These are phyloP conservation scores for Cymbopogon flexuosus DNA, from an alignment of 202 grass and related monocot species.

Conservation along the genomic window DNA sequence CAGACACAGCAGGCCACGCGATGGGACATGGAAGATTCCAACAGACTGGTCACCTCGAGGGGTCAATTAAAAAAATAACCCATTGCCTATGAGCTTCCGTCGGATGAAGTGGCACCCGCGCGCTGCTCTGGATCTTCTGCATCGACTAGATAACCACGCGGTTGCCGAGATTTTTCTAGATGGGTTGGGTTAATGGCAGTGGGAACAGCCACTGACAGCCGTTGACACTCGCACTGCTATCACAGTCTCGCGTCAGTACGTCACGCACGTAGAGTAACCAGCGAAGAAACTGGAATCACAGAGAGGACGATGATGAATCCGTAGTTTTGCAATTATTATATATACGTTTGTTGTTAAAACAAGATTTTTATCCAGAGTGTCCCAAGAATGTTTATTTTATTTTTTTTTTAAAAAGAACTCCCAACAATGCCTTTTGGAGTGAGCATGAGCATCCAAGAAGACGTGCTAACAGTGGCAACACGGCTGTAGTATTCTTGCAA, in stretches of 20 bases:
- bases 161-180: neutral
- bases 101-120: neutral
- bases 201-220: neutral
- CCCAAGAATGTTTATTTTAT: too few relatives aligned
- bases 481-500: neutral
- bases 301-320: neutral
- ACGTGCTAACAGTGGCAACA: neutral
- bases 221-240: neutral
- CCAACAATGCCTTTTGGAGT: neutral
- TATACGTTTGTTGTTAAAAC: neutral
- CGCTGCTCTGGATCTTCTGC: conserved; percentile 35
- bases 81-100: neutral
- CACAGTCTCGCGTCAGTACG: neutral
- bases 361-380: neutral
- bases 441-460: neutral
- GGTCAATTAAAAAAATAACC: conserved; percentile 26
- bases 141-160: neutral
- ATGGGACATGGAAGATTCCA: conserved; percentile 35
- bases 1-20: conserved; percentile 1
- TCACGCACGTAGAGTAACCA: too few relatives aligned
- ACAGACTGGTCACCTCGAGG: neutral
- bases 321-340: neutral
- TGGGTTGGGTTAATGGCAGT: neutral
- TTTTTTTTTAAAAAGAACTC: neutral
- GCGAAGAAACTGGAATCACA: neutral